A percentile compares a stretch with the other conserved stretches of the same genome.
Evolutionary conservation across 2,329 filamentous ascomycete genomes (phyloP).

Genomic region (Chalaropsis thielavioides): DNA sequence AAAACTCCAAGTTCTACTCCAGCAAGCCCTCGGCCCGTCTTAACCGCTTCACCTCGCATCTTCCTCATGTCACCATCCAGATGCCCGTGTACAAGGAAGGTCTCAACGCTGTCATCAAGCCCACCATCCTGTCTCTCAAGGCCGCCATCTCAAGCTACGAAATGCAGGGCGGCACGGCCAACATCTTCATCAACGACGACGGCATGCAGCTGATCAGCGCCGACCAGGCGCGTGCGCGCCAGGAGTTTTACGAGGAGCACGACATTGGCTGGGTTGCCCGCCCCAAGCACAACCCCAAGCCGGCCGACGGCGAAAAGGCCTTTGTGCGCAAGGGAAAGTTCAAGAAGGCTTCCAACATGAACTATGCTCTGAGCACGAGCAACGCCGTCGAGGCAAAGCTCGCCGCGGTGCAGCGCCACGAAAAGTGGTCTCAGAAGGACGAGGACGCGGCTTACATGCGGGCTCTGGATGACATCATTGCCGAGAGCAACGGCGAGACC

Average conservation of each 20-base stretch:
- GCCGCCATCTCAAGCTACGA: slow-evolving; percentile 64
- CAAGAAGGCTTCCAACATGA: slow-evolving; percentile 62
- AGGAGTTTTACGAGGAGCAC: slow-evolving; percentile 54
- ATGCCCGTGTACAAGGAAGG: slow-evolving; percentile 84
- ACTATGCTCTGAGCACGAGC: slow-evolving; percentile 52
- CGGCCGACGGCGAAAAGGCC: slow-evolving; percentile 42
- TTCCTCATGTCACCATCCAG: slow-evolving; percentile 69
- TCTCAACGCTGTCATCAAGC: slow-evolving; percentile 56
- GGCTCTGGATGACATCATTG: slow-evolving; percentile 49
- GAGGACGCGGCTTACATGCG: slow-evolving; percentile 52
- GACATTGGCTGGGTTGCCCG: slow-evolving; percentile 56
- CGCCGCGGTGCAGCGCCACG: slow-evolving; percentile 37
- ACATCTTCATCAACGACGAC: slow-evolving; percentile 65
- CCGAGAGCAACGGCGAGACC: slow-evolving; percentile 49
- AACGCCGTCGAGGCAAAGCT: slow-evolving; percentile 55
- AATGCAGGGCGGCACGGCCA: slow-evolving; percentile 61
- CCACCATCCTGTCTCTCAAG: slow-evolving; percentile 65
- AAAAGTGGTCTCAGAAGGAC: slow-evolving; percentile 52
- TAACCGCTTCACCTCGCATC: slow-evolving; percentile 25
- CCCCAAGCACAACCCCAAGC: slow-evolving; percentile 43
- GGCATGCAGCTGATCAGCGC: slow-evolving; percentile 53
- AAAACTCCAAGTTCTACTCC: slow-evolving; percentile 34
- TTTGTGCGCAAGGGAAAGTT: slow-evolving; percentile 52
- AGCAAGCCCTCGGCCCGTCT: slow-evolving; percentile 25
- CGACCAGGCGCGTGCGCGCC: slow-evolving; percentile 47